phyloP scores from a whole-genome alignment of 306 rosid genomes.

The Cajanus cajan region DNA sequence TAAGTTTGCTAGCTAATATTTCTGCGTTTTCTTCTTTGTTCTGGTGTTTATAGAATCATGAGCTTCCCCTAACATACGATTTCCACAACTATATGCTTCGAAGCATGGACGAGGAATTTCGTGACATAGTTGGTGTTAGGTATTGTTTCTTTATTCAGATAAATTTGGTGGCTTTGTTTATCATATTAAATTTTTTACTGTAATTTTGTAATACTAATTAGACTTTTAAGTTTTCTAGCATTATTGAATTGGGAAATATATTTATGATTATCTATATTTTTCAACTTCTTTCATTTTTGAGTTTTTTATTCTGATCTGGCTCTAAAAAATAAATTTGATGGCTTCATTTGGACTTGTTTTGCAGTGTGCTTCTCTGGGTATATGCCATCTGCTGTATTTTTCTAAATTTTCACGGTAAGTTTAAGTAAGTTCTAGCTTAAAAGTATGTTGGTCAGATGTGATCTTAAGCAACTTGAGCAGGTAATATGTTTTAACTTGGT shows the following conservation, averaged over 20 bases:
- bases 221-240: background rate
- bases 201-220: background rate
- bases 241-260: background rate
- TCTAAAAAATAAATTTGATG: slow-evolving; percentile 5
- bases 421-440: slow-evolving; percentile 13
- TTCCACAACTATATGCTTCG: slow-evolving; percentile 93
- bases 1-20: slow-evolving; percentile 34
- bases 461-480: background rate
- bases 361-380: slow-evolving; percentile 87
- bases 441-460: background rate
- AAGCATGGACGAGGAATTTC: slow-evolving; percentile 95
- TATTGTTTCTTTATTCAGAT: slow-evolving; percentile 24
- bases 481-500: slow-evolving; percentile 12
- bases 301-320: background rate
- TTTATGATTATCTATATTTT: background rate
- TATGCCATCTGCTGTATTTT: slow-evolving; percentile 78
- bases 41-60: slow-evolving; percentile 58
- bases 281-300: background rate
- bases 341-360: slow-evolving; percentile 33
- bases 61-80: slow-evolving; percentile 76
- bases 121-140: slow-evolving; percentile 89
- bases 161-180: slow-evolving; percentile 15
- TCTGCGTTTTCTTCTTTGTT: slow-evolving; percentile 22
- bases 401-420: slow-evolving; percentile 83
- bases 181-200: background rate